Base-by-base conservation (phyloP, 1,139 yeast genomes). In the Pneumocystis murina region DNA sequence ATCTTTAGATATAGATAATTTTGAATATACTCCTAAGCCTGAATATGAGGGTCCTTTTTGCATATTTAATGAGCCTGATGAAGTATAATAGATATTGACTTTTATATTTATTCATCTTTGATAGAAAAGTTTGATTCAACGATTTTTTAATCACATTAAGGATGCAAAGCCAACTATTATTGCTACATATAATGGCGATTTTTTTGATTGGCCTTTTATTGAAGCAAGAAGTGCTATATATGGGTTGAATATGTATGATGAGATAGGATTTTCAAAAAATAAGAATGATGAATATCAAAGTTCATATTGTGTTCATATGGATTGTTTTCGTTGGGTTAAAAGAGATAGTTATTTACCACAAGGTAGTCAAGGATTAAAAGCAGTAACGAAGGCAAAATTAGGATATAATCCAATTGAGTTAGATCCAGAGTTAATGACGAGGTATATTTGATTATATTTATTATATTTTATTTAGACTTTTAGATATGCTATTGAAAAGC, bases 131-230 rank as follows among this genome's bases (percentile, higher is more conserved):
- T 77, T 90, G 4, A 74, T 94, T 58, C 76, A 79, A 65, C 77
- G 91, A 66, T 94, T 94, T 72, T 94, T 87, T 73, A 96, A 89
- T 70, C 98, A 94, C 72, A 82, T 94, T 30, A 78, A 92, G 68
- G 97, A 92, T 63, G 87, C 80, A 5, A 80, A 82, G 69, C 98
- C 99, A 0, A 91, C 97, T 0, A 96, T 92, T 14, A 92, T 94
- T 64, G 96, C 97, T 0, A 92, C 98, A 0, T 94, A 89, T 71
- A 94, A 94, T 76, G 99, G 99, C 78, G 99, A 94, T 73, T 90
- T 90, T 72, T 94, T 94, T 75, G 99, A 94, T 79, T 94, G 98
- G 98, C 99, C 99, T 0, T 94, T 90, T 74, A 94, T 94, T 5
- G 98, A 91, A 69, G 84, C 87, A 17, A 79, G 99, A 72, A 85